A percentile compares a stretch with the other conserved stretches of the same genome.
Evolutionary conservation across 2,329 filamentous ascomycete genomes (phyloP).

Genomic region (Pseudocercospora musae): DNA sequence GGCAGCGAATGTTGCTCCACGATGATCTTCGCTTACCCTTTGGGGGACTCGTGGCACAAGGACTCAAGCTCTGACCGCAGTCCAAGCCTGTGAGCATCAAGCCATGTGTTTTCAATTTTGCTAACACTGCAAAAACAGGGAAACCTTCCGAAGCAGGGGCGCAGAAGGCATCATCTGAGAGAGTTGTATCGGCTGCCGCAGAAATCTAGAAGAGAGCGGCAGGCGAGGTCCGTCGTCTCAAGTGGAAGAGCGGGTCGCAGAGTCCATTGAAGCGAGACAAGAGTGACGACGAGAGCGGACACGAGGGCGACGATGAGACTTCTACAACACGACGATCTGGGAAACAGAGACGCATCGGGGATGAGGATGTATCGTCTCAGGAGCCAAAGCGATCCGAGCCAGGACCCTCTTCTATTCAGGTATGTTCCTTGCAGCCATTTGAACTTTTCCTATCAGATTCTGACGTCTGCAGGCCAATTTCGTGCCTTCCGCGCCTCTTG

Average conservation of each 20-base stretch:
- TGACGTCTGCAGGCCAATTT: not conserved
- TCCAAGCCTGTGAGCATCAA: not conserved
- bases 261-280: not conserved
- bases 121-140: not conserved
- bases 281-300: not conserved
- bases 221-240: not conserved
- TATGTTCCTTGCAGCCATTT: not conserved
- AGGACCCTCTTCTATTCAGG: not conserved
- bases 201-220: not conserved
- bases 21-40: not conserved
- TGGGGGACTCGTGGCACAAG: not conserved
- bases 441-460: not conserved
- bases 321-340: not conserved
- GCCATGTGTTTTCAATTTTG: not conserved
- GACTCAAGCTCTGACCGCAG: not conserved
- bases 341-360: not conserved
- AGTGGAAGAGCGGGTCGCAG: not conserved
- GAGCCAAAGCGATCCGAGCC: not conserved
- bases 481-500: not conserved
- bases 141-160: not conserved
- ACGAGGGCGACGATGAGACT: not conserved
- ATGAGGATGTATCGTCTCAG: not conserved
- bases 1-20: not conserved
- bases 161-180: not conserved
- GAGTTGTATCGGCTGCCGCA: not conserved